These are phyloP conservation scores for Pestalotiopsis sp. DNA, from an alignment of 2,329 filamentous ascomycete species.

Conservation along the genomic window DNA sequence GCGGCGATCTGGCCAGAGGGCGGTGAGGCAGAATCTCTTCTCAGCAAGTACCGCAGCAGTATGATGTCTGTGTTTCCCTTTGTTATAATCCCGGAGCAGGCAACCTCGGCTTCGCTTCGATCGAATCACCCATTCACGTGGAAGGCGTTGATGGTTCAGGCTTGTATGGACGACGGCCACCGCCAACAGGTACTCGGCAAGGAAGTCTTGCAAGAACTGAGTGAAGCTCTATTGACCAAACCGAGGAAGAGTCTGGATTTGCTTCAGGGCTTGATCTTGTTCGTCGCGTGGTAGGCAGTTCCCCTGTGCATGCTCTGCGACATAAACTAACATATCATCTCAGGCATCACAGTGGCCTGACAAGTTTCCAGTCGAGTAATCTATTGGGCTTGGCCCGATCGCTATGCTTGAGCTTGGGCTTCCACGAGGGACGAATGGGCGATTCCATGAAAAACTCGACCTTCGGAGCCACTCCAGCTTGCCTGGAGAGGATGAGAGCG, in stretches of 20 bases:
- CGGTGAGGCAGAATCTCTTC: conserved; percentile 39
- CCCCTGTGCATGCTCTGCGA: neutral
- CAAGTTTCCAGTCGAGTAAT: conserved; percentile 52
- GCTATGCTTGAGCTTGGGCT: conserved; percentile 45
- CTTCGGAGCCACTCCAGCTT: conserved; percentile 19
- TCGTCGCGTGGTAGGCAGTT: conserved; percentile 46
- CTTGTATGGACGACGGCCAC: conserved; percentile 42
- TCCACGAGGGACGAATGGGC: conserved; percentile 31
- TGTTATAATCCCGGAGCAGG: conserved; percentile 39
- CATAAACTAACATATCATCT: neutral
- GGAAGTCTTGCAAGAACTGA: conserved; percentile 46
- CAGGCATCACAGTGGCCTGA: conserved; percentile 51
- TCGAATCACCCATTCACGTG: conserved; percentile 47
- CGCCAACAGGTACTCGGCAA: conserved; percentile 47
- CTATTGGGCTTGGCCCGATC: conserved; percentile 50
- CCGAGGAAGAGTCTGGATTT: conserved; percentile 49
- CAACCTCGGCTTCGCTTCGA: conserved; percentile 41
- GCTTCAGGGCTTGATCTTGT: conserved; percentile 47
- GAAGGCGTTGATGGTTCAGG: conserved; percentile 51
- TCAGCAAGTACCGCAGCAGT: conserved; percentile 44
- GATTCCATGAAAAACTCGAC: conserved; percentile 21
- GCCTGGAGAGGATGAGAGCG: conserved; percentile 47
- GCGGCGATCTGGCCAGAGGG: conserved; percentile 9
- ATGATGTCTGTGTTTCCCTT: conserved; percentile 48
- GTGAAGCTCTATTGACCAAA: conserved; percentile 40